A percentile compares a stretch with the other conserved stretches of the same genome.
phyloP scores from a whole-genome alignment of 163 green algal genomes.

The Prototheca wickerhamii region DNA sequence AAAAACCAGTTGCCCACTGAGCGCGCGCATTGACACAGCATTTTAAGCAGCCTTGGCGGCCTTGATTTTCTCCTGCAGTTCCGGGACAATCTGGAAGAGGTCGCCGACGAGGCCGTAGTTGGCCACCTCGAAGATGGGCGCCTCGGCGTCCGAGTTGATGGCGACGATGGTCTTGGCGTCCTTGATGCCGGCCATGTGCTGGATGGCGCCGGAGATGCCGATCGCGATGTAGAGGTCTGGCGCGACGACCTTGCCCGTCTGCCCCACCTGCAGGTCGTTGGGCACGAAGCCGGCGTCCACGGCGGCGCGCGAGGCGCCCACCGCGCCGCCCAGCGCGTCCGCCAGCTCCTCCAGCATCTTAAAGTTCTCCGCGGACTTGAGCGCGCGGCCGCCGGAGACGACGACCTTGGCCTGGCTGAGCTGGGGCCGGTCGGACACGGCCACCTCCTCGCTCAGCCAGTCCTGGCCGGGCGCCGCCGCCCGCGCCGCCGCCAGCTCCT shows the following conservation, averaged over 20 bases:
- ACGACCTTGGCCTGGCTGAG: slow-evolving; percentile 46
- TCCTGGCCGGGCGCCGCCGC: slow-evolving; percentile 11
- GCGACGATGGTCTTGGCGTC: slow-evolving; percentile 84
- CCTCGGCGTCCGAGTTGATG: slow-evolving; percentile 85
- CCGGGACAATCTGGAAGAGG: slow-evolving; percentile 72
- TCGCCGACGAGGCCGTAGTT: slow-evolving; percentile 86
- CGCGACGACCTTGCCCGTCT: slow-evolving; percentile 93
- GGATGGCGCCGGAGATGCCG: slow-evolving; percentile 90
- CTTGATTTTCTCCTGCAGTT: slow-evolving; percentile 17
- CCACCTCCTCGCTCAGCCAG: slow-evolving; percentile 37
- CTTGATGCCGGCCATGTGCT: slow-evolving; percentile 91
- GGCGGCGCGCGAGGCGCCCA: slow-evolving; percentile 80
- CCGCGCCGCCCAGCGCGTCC: slow-evolving; percentile 72
- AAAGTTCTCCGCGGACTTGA: slow-evolving; percentile 77
- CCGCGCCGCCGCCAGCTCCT: slow-evolving; percentile 29
- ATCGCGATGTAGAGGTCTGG: slow-evolving; percentile 91
- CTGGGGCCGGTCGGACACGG: slow-evolving; percentile 37
- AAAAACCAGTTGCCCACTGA: too few species aligned
- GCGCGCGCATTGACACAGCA: too few species aligned
- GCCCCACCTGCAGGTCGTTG: slow-evolving; percentile 93
- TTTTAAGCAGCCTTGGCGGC: background rate
- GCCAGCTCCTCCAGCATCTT: slow-evolving; percentile 65
- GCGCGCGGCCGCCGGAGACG: slow-evolving; percentile 58
- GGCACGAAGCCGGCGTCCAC: slow-evolving; percentile 81
- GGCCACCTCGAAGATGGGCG: slow-evolving; percentile 83